These are phyloP conservation scores for Globisporangium sylvaticum DNA, from an alignment of 352 stramenopile genomes.

Conservation along the genomic window DNA sequence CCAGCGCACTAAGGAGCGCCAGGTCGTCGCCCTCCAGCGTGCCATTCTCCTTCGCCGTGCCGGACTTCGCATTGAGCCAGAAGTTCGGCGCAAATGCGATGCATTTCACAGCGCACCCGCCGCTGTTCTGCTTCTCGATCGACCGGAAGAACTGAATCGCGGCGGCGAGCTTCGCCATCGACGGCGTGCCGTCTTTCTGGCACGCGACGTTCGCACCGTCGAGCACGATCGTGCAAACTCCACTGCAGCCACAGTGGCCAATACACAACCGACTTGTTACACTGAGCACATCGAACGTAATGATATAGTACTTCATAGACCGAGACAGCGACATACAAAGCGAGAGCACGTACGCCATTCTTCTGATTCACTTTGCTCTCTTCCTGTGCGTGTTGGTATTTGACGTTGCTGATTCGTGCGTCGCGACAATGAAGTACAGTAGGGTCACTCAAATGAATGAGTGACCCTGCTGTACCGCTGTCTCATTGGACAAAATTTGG, in stretches of 20 bases:
- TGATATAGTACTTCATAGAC: not conserved
- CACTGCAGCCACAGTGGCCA: not conserved
- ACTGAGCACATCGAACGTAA: not conserved
- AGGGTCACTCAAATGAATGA: not conserved
- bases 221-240: slow-evolving; percentile 56
- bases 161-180: slow-evolving; percentile 54
- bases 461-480: too few species aligned
- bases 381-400: not conserved
- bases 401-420: not conserved
- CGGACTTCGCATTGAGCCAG: slow-evolving; percentile 66
- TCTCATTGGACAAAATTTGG: not conserved
- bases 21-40: slow-evolving; percentile 48
- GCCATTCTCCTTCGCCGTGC: slow-evolving; percentile 27
- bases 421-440: too few species aligned
- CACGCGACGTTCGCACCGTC: slow-evolving; percentile 76
- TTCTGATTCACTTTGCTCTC: not conserved
- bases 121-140: slow-evolving; percentile 16
- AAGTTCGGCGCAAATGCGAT: slow-evolving; percentile 80
- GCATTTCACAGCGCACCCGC: slow-evolving; percentile 44
- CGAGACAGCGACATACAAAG: not conserved
- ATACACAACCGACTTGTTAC: not conserved
- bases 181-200: slow-evolving; percentile 47
- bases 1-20: slow-evolving; percentile 42
- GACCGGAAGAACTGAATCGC: slow-evolving; percentile 64
- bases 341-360: slow-evolving; percentile 3